Evolutionary conservation across 1,284 basidiomycete genomes (phyloP), one percentile per base, ranked within the genome.

Genomic region (Cutaneotrichosporon sp.): DNA sequence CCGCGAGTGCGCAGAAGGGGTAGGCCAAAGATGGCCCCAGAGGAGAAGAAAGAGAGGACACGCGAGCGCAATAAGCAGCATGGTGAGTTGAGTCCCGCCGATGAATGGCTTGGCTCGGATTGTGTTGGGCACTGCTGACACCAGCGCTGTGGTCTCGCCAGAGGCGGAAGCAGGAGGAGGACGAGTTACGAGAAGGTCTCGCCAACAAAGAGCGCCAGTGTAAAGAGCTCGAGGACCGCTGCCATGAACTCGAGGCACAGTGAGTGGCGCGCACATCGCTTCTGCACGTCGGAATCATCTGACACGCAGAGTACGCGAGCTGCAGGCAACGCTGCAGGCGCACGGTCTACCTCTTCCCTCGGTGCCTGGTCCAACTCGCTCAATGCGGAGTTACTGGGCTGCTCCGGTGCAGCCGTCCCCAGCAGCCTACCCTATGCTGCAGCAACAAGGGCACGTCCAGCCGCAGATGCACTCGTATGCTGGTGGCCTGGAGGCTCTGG

Each of bases 211-310:
- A 14, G 17, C 26, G n/a, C 4, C 34, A 45, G 47, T 39, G 33
- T 25, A 27, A 37, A 16, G 31, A 37, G 22, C 33, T 49, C 5
- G n/a, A 25, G 34, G 29, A 38, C 7, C 19, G 32, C 12, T 48
- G 46, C 45, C 27, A 39, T n/a, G 41, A 27, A 14, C 41, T 53
- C 6, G 45, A 53, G 41, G 33, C n/a, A 2, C 17, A 48, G 52
- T 51, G 49, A 35, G 49, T 32, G 20, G 19, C 3, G 31, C 12
- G 16, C 19, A 39, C 24, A 5, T 7, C 31, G 19, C 43, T 27
- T 24, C 2, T 9, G 2, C 6, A 3, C 12, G n/a, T n/a, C n/a
- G n/a, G 34, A 35, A 33, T 25, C 22, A 44, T 16, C 46, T 47
- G 46, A 47, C 46, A 3, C 4, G 11, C 17, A 47, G 46, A 17